Conservation (phyloP, 495 filamentous ascomycete genomes). For the Hyaloscypha finlandica region DNA sequence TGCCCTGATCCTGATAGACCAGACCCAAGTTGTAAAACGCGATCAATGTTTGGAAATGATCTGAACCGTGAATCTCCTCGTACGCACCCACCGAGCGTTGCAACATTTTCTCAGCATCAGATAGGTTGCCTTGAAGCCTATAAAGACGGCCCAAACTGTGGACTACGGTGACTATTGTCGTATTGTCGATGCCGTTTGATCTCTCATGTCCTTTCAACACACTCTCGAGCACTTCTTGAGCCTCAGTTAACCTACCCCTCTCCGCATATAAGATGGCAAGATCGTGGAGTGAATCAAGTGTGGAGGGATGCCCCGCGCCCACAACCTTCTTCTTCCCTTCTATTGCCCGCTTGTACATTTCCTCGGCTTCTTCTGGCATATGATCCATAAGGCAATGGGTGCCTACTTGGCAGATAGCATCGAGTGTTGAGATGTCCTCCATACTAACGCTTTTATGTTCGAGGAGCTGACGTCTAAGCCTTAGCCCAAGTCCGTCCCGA, state of each 20-base stretch:
- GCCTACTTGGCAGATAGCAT: background rate
- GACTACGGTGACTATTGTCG: background rate
- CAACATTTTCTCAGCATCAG: background rate
- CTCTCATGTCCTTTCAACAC: background rate
- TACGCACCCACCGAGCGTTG: background rate
- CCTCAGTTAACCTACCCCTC: background rate
- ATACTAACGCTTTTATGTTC: conserved; percentile 3
- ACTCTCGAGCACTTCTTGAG: background rate
- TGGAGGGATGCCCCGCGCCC: conserved; percentile 23
- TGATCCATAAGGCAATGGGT: background rate
- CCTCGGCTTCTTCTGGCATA: conserved; percentile 9
- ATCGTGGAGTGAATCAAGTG: conserved; percentile 4
- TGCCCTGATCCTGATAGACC: conserved; percentile 2
- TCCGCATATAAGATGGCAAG: background rate
- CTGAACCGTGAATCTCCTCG: background rate
- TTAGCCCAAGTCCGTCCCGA: background rate
- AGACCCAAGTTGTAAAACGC: conserved; percentile 1
- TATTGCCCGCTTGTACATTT: conserved; percentile 4
- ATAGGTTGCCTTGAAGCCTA: background rate
- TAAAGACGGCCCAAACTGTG: background rate
- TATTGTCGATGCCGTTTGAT: background rate
- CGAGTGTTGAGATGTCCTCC: background rate
- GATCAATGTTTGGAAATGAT: background rate
- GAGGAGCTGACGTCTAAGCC: background rate
- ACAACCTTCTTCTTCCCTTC: conserved; percentile 3